Evolutionary conservation across 2,329 filamentous ascomycete species (phyloP).

Genomic region (Metarhizium rileyi): DNA sequence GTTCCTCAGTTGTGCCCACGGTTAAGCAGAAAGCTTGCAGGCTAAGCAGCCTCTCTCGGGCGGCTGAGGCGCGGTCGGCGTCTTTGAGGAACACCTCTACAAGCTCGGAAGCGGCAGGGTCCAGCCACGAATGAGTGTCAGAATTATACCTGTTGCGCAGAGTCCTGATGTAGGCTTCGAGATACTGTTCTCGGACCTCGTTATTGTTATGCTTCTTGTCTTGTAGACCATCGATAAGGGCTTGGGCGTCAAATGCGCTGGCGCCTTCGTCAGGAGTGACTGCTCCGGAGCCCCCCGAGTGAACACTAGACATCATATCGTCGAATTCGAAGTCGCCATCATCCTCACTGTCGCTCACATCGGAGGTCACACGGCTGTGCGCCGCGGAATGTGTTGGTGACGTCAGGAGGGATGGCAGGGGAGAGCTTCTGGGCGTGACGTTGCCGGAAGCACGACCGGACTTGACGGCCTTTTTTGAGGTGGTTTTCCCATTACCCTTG

Average conservation of each 20-base stretch:
- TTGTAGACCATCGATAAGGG: conserved; percentile 61
- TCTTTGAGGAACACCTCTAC: conserved; percentile 59
- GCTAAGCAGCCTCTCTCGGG: conserved; percentile 59
- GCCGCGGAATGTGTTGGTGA: conserved; percentile 51
- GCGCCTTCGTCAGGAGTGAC: conserved; percentile 58
- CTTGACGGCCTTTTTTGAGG: conserved; percentile 56
- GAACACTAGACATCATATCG: conserved; percentile 33
- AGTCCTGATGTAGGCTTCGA: conserved; percentile 31
- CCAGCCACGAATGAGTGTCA: conserved; percentile 36
- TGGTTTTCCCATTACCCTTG: conserved; percentile 60
- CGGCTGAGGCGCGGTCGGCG: conserved; percentile 57
- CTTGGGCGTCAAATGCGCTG: conserved; percentile 48
- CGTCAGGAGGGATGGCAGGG: conserved; percentile 44
- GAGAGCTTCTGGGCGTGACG: conserved; percentile 48
- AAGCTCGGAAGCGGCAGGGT: conserved; percentile 45
- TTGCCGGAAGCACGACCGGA: conserved; percentile 48
- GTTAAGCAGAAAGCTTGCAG: conserved; percentile 65
- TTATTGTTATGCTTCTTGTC: conserved; percentile 68
- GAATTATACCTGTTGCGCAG: conserved; percentile 38
- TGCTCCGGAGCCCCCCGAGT: conserved; percentile 32
- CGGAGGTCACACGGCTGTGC: conserved; percentile 53
- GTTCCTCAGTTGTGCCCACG: conserved; percentile 55
- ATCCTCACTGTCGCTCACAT: conserved; percentile 45
- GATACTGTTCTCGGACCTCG: conserved; percentile 50
- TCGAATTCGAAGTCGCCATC: conserved; percentile 29